Evolutionary conservation across 495 filamentous ascomycete species (phyloP), one percentile per base, ranked within the genome.

Genomic region (Trichoderma reesei): DNA sequence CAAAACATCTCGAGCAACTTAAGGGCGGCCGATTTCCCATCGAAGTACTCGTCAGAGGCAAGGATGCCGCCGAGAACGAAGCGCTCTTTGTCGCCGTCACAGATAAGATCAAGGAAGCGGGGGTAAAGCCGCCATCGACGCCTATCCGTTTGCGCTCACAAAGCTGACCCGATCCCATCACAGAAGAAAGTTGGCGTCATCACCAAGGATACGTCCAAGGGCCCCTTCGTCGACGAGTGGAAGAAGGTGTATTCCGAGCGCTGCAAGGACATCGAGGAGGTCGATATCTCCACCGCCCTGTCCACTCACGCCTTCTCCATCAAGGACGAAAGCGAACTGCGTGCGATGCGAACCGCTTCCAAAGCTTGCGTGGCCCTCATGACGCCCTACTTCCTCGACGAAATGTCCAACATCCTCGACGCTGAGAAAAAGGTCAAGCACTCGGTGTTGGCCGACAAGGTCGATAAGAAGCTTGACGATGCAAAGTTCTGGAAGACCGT

Each of bases 351-450:
- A 54, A 92, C 91, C 68, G 91, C 94, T 3, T 95, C 94, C 14
- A 86, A 92, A 69, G 92, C 93, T 38, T 95, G 92, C 66, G 91
- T 92, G 65, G 92, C 90, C 48, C 79, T 97, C 41, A 90, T 98
- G 84, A 89, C 89, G 31, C 89, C 91, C 63, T 98, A 92, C 74
- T 97, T 97, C 72, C 85, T 97, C 63, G 95, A 98, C 72, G 90
- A 96, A 72, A 97, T 99, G 92, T 96, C 93, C 48, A 87, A 86
- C 65, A 85, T 97, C 60, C 83, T 99, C 64, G 94, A 99, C 67
- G 87, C 89, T 67, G 94, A 96, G 73, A 95, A 96, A 78, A 96
- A 96, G 69, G 90, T 98, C 71, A 93, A 91, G 41, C 93, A 99
- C 73, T 88, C 86, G 67, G 81, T 83, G 20, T 82, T 99, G 10